Evolutionary conservation across 257 asterid genomes (phyloP).

Genomic region (Nicotiana benthamiana): DNA sequence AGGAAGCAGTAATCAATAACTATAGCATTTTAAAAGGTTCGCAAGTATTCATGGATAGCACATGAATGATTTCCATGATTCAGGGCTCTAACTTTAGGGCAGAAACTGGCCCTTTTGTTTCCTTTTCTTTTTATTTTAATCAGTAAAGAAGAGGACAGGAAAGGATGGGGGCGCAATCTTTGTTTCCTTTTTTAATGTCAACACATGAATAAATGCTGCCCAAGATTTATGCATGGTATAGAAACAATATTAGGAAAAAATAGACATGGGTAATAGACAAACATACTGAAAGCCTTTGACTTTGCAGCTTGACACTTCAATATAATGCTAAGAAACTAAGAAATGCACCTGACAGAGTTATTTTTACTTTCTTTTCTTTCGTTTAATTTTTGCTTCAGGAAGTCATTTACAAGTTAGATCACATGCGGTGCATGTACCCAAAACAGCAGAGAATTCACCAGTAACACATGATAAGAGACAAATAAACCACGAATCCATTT

Average conservation of each 20-base stretch:
- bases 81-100: background rate
- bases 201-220: background rate
- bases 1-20: background rate
- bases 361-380: background rate
- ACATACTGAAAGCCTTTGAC: background rate
- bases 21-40: background rate
- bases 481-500: background rate
- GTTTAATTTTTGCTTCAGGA: background rate
- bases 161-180: background rate
- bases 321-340: background rate
- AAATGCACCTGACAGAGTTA: background rate
- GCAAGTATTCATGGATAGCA: background rate
- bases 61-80: background rate
- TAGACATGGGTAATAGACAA: background rate
- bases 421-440: background rate
- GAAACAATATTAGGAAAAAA: background rate
- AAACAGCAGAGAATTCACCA: background rate
- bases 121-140: too few relatives aligned
- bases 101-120: background rate
- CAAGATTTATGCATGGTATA: background rate
- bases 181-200: background rate
- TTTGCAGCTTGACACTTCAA: background rate
- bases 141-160: background rate
- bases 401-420: background rate
- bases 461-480: background rate